A percentile compares a stretch with the other conserved stretches of the same genome.
Conservation (phyloP, 768 basidiomycete species). For the Kondoa subrosea region DNA sequence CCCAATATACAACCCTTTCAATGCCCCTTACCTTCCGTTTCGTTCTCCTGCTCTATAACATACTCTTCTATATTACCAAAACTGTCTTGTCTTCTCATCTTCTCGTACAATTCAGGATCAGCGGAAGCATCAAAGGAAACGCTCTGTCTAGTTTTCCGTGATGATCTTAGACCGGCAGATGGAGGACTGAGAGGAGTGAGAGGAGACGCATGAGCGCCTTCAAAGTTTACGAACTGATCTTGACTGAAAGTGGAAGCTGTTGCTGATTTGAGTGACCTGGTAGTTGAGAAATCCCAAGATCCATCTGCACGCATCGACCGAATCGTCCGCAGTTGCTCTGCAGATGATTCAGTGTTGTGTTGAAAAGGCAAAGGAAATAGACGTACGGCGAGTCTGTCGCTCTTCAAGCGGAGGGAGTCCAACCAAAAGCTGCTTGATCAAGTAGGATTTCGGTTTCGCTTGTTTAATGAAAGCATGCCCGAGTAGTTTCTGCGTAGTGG, state of each 20-base stretch:
- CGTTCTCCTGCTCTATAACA: not conserved
- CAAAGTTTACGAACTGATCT: not conserved
- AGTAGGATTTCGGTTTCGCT: constrained; percentile 60
- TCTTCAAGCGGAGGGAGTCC: constrained; percentile 24
- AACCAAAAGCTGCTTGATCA: constrained; percentile 54
- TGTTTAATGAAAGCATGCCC: constrained; percentile 59
- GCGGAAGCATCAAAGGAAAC: not conserved
- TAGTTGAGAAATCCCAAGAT: constrained; percentile 4
- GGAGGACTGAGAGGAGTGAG: not conserved
- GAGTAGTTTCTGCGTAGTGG: constrained; percentile 59
- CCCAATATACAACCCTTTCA: no score
- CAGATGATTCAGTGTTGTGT: not conserved
- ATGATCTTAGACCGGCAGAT: not conserved
- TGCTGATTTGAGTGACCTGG: not conserved
- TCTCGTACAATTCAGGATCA: not conserved
- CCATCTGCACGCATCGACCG: not conserved
- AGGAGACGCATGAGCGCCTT: not conserved
- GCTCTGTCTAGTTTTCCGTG: not conserved
- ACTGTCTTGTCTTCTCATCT: not conserved
- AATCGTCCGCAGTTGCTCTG: constrained; percentile 1
- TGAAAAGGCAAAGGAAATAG: not conserved
- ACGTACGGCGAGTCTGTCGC: constrained; percentile 22
- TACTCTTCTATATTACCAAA: not conserved
- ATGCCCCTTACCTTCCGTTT: no score
- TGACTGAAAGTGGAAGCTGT: not conserved